phyloP scores from a whole-genome alignment of 2,329 filamentous ascomycete species.

The Tolypocladium tundrense region DNA sequence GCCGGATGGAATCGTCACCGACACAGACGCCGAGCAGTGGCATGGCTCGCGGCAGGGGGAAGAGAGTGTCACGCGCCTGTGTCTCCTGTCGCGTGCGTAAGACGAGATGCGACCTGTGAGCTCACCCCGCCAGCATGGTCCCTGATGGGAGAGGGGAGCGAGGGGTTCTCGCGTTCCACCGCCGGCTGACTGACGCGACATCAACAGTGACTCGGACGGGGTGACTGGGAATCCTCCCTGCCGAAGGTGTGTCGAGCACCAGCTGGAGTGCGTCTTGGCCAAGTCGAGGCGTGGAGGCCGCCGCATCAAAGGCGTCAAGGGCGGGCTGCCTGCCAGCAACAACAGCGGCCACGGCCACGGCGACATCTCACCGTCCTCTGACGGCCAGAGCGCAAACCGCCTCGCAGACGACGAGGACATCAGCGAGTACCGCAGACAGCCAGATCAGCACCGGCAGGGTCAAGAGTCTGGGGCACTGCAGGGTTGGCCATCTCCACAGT shows the following conservation, averaged over 20 bases:
- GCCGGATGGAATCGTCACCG: constrained; percentile 4
- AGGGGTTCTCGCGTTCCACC: neutral
- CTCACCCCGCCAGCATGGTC: neutral
- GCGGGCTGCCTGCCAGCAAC: constrained; percentile 1
- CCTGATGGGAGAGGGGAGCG: neutral
- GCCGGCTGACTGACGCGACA: constrained; percentile 1
- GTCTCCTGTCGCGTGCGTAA: constrained; percentile 20
- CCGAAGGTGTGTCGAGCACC: constrained; percentile 25
- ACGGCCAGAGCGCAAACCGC: neutral
- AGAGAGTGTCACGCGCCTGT: constrained; percentile 21
- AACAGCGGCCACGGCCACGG: neutral
- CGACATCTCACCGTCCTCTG: neutral
- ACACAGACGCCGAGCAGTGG: constrained; percentile 8
- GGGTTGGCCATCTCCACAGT: constrained; percentile 8
- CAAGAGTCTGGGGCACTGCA: neutral
- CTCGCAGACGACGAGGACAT: constrained; percentile 4
- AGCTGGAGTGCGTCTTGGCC: constrained; percentile 28
- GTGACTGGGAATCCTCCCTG: constrained; percentile 25
- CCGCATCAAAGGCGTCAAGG: constrained; percentile 17
- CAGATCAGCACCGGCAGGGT: neutral
- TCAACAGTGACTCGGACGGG: constrained; percentile 19
- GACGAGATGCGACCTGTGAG: constrained; percentile 22
- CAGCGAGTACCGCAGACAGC: constrained; percentile 1
- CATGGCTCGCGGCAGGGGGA: constrained; percentile 10
- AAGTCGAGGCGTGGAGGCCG: constrained; percentile 28